phyloP scores from a whole-genome alignment of 345 rosid species.

The Eucalyptus grandis region DNA sequence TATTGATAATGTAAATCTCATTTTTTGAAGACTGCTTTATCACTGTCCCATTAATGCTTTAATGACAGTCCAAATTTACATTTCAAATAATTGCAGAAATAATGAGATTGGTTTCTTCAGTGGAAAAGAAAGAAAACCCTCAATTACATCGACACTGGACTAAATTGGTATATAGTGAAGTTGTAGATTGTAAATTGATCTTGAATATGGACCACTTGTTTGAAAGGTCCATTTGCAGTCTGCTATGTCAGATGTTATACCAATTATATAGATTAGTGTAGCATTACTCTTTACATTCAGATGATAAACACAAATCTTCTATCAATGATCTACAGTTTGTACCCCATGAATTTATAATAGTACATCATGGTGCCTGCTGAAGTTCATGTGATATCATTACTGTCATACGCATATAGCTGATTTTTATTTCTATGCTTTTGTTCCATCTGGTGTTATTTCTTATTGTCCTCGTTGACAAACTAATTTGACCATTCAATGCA shows the following conservation, averaged over 20 bases:
- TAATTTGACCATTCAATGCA: slow-evolving; percentile 6
- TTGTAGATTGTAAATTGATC: not conserved
- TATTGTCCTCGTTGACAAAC: not conserved
- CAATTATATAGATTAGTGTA: not conserved
- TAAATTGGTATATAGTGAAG: not conserved
- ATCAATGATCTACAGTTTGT: not conserved
- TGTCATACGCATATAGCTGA: not conserved
- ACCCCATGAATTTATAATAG: not conserved
- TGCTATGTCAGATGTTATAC: not conserved
- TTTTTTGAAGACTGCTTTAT: not conserved
- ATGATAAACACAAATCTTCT: not conserved
- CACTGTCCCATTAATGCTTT: not conserved
- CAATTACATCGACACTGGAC: not conserved
- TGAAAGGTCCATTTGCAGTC: not conserved
- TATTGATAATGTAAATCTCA: not conserved
- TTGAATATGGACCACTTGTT: not conserved
- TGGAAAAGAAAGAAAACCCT: not conserved
- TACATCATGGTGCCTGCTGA: not conserved
- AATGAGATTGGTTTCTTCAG: not conserved
- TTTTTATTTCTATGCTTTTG: not conserved
- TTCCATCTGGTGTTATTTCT: not conserved
- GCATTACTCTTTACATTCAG: not conserved
- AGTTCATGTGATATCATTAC: not conserved
- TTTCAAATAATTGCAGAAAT: not conserved
- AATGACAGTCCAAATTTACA: not conserved